These are phyloP conservation scores for Alternaria gansuensis DNA, from an alignment of 2,329 filamentous ascomycete species.

Conservation along the genomic window DNA sequence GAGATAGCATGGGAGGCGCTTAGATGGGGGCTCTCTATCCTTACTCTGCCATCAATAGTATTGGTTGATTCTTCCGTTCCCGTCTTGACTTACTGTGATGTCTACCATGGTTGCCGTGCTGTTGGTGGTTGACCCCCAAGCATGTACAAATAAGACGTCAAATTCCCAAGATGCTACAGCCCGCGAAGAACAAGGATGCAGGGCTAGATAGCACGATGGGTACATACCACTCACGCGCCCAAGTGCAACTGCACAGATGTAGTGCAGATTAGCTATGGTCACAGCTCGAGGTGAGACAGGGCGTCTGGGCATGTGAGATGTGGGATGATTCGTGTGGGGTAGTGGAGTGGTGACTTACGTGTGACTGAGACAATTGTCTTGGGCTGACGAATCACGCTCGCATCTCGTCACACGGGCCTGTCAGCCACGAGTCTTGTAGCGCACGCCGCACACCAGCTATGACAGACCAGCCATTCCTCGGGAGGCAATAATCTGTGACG, in stretches of 20 bases:
- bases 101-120: background rate
- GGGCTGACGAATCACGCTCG: conserved; percentile 17
- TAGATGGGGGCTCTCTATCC: background rate
- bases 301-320: background rate
- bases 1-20: conserved; percentile 2
- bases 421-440: conserved; percentile 12
- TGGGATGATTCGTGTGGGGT: conserved; percentile 14
- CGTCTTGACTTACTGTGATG: background rate
- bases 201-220: background rate
- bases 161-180: background rate
- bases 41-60: background rate
- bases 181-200: background rate
- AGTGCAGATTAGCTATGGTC: conserved; percentile 27
- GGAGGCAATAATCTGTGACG: background rate
- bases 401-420: conserved; percentile 11
- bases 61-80: background rate
- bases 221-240: background rate
- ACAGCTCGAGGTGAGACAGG: conserved; percentile 22
- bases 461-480: background rate
- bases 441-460: conserved; percentile 1
- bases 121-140: background rate
- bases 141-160: background rate
- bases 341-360: conserved; percentile 15
- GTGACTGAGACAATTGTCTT: conserved; percentile 14
- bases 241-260: conserved; percentile 8